Evolutionary conservation across 768 basidiomycete species (phyloP).

Genomic region (Agaricus blazei): DNA sequence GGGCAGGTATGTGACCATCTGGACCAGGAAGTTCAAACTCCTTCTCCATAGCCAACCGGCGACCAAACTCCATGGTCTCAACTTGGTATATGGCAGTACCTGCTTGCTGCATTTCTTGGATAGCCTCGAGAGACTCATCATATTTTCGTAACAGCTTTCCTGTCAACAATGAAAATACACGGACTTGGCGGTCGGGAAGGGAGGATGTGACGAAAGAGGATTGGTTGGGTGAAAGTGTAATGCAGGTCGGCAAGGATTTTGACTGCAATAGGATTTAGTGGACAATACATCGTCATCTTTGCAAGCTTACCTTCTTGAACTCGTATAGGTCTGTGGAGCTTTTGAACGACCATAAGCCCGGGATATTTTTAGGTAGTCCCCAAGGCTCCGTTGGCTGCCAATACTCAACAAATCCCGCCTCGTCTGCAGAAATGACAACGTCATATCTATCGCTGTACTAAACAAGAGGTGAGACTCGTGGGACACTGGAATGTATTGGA

Average conservation of each 20-base stretch:
- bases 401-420: slow-evolving; percentile 93
- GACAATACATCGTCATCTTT: not conserved
- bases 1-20: slow-evolving; percentile 65
- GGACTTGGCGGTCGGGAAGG: slow-evolving; percentile 88
- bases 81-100: slow-evolving; percentile 89
- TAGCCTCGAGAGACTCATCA: slow-evolving; percentile 88
- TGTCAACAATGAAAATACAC: slow-evolving; percentile 86
- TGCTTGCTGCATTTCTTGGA: slow-evolving; percentile 99
- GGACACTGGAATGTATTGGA: not conserved
- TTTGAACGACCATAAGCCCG: slow-evolving; percentile 87
- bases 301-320: slow-evolving; percentile 81
- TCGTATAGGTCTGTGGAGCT: slow-evolving; percentile 92
- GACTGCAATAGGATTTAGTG: slow-evolving; percentile 42
- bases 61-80: slow-evolving; percentile 99
- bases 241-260: slow-evolving; percentile 86
- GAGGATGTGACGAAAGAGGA: slow-evolving; percentile 92
- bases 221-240: slow-evolving; percentile 86
- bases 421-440: slow-evolving; percentile 90
- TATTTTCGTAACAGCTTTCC: slow-evolving; percentile 92
- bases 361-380: slow-evolving; percentile 69
- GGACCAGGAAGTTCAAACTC: slow-evolving; percentile 83
- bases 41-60: slow-evolving; percentile 86
- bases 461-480: not conserved
- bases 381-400: slow-evolving; percentile 93
- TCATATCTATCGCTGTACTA: slow-evolving; percentile 91